Percentiles rank a stretch among this genome's conserved stretches.
phyloP scores from a whole-genome alignment of 768 basidiomycete species.

The Tricholoma flavovirens region DNA sequence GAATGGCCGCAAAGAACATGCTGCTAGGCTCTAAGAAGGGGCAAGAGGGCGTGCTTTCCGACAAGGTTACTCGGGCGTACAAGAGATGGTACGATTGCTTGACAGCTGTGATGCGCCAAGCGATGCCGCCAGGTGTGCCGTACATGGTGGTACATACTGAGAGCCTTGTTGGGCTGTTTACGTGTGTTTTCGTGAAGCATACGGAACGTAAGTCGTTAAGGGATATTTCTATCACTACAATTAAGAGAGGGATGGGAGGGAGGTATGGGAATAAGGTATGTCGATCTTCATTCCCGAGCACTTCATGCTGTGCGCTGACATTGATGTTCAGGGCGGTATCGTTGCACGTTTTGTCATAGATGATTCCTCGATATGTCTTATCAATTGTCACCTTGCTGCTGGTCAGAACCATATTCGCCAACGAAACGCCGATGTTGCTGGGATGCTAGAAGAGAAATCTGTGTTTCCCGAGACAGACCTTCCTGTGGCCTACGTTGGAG shows the following conservation, averaged over 20 bases:
- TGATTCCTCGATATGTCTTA: constrained; percentile 89
- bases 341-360: constrained; percentile 86
- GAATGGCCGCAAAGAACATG: constrained; percentile 89
- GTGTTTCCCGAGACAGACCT: constrained; percentile 58
- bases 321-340: constrained; percentile 66
- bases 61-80: constrained; percentile 84
- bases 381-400: constrained; percentile 97
- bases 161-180: constrained; percentile 86
- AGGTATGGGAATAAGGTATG: constrained; percentile 92
- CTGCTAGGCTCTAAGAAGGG: constrained; percentile 67
- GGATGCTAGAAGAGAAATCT: constrained; percentile 76
- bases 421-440: constrained; percentile 83
- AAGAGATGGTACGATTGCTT: constrained; percentile 86
- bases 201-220: constrained; percentile 53
- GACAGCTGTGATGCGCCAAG: constrained; percentile 60
- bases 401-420: constrained; percentile 80
- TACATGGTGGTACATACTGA: constrained; percentile 82
- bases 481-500: constrained; percentile 70
- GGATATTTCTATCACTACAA: constrained; percentile 68
- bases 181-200: constrained; percentile 68
- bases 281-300: neutral
- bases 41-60: constrained; percentile 52
- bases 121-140: constrained; percentile 66
- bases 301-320: constrained; percentile 3
- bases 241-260: constrained; percentile 92